Evolutionary conservation across 352 stramenopile species (phyloP).

Genomic region (Globisporangium lucens): DNA sequence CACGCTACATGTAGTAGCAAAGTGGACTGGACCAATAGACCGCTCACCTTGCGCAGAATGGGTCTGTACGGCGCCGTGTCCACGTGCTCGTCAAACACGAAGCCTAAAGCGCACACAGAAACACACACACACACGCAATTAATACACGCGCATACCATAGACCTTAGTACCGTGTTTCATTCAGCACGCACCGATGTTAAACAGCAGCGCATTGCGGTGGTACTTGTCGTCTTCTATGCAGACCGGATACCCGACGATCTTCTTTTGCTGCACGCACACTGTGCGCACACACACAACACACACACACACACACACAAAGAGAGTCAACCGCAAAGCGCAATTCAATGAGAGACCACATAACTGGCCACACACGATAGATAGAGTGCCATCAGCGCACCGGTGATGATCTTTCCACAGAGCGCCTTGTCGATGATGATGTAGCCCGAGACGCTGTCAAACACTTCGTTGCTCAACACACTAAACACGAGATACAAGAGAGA

Average conservation of each 20-base stretch:
- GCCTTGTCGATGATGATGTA: constrained; percentile 91
- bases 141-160: no score
- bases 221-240: constrained; percentile 91
- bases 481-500: constrained; percentile 6
- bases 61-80: constrained; percentile 77
- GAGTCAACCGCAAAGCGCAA: background rate
- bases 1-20: background rate
- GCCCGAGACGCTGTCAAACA: constrained; percentile 83
- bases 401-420: constrained; percentile 87
- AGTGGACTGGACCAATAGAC: background rate
- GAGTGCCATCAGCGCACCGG: constrained; percentile 24
- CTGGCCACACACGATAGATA: background rate
- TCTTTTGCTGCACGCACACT: constrained; percentile 78
- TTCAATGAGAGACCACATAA: background rate
- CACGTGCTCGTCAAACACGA: constrained; percentile 79
- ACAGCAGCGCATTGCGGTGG: constrained; percentile 84
- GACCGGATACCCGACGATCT: constrained; percentile 85
- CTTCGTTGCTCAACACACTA: constrained; percentile 75
- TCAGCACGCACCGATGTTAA: constrained; percentile 68
- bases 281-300: no score
- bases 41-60: constrained; percentile 68
- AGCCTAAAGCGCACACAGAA: constrained; percentile 28
- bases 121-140: background rate
- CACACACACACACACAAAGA: no score
- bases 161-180: no score